A percentile compares a stretch with the other conserved stretches of the same genome.
These are phyloP conservation scores for Scheffersomyces stambukii DNA, from an alignment of 1,139 yeast genomes.

Conservation along the genomic window DNA sequence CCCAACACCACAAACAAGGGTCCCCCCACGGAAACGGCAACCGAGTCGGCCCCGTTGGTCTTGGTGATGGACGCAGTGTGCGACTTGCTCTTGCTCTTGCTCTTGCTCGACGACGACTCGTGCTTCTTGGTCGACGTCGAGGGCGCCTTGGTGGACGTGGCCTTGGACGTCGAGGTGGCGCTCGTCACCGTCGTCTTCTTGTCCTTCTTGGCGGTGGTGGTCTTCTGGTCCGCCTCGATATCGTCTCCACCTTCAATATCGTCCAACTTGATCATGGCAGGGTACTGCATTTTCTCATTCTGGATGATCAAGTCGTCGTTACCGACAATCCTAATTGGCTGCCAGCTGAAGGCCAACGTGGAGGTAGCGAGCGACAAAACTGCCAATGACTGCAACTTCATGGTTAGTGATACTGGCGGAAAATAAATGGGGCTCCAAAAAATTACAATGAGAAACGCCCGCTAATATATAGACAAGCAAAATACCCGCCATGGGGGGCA, in stretches of 20 bases:
- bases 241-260: conserved; percentile 8
- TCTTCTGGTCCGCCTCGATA: conserved; percentile 4
- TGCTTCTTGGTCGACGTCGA: conserved; percentile 8
- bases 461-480: too few relatives aligned
- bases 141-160: conserved; percentile 5
- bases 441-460: too few relatives aligned
- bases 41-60: conserved; percentile 14
- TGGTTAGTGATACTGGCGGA: conserved; percentile 1
- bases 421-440: background rate
- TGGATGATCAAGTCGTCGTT: conserved; percentile 13
- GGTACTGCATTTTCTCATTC: conserved; percentile 11
- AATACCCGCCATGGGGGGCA: too few relatives aligned
- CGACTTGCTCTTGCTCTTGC: conserved; percentile 8
- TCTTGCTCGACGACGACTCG: conserved; percentile 3
- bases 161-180: conserved; percentile 7
- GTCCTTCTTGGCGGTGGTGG: conserved; percentile 6
- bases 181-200: conserved; percentile 4
- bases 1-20: conserved; percentile 14
- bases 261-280: conserved; percentile 11
- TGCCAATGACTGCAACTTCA: conserved; percentile 10
- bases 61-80: conserved; percentile 14
- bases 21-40: conserved; percentile 11
- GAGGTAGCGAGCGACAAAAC: conserved; percentile 12
- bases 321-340: conserved; percentile 12
- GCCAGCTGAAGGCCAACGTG: conserved; percentile 11